Evolutionary conservation across 306 rosid species (phyloP), one percentile per base, ranked within the genome.

Genomic region (Cucurbita argyrosperma): DNA sequence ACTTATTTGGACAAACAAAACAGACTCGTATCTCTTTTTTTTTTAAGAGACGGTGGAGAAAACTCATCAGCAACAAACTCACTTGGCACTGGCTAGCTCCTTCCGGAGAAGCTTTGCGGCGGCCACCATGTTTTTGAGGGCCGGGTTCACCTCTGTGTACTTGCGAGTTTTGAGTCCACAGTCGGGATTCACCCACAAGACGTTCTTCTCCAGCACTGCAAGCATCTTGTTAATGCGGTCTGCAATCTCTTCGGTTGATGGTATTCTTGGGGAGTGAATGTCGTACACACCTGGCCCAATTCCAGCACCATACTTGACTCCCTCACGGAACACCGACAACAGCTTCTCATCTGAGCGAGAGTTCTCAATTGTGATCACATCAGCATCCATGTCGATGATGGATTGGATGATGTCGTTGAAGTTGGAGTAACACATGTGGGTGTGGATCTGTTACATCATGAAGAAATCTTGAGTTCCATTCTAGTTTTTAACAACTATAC

Each of bases 251-350:
- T 82, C 85, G 0, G 85, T 62, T 15, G 92, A 85, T 10, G 95
- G 96, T 79, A 90, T 90, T 74, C 96, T 87, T 13, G 96, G 95
- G n/a, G 96, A 90, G 83, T 88, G 96, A 71, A 90, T 87, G 79
- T 90, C 97, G 38, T 88, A 90, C 43, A 90, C 95, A 5, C 95
- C 95, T 10, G 96, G 92, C 37, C 97, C 97, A 70, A 90, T 90
- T 14, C 95, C 95, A 49, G 90, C 90, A 53, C 92, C 92, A 23
- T 89, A 89, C 59, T 87, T 87, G 52, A 91, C 90, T 79, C 96
- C 97, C 81, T 85, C 96, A 0, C 88, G 90, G 90, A 91, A 89
- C 63, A 83, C 92, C 0, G 92, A 89, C 1, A 91, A 87, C 53
- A 91, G 83, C 83, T 89, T 91, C 83, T 89, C 96, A 45, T 89